Conservation (phyloP, 2,329 filamentous ascomycete species). For the Cladophialophora chaetospira region DNA sequence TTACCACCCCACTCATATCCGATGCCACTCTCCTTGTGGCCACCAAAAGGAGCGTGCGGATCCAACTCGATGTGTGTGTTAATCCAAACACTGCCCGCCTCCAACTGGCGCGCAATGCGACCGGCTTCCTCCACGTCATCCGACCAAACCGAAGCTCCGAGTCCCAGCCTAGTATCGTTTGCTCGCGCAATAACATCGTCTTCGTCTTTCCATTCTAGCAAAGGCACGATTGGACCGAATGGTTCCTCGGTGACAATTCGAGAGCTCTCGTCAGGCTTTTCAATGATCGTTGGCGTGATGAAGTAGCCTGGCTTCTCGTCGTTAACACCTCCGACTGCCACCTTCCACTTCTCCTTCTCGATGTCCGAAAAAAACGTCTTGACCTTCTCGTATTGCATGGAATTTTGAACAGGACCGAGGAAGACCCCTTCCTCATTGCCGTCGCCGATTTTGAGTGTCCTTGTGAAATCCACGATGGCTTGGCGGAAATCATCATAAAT, state of each 20-base stretch:
- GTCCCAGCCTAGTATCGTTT: constrained; percentile 41
- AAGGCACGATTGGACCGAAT: constrained; percentile 63
- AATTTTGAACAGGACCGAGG: constrained; percentile 66
- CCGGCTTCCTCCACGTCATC: constrained; percentile 23
- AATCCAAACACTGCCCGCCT: constrained; percentile 32
- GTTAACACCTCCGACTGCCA: constrained; percentile 52
- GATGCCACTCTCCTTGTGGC: constrained; percentile 36
- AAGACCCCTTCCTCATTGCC: constrained; percentile 47
- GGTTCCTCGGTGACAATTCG: constrained; percentile 61
- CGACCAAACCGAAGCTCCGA: constrained; percentile 28
- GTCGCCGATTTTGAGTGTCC: constrained; percentile 41
- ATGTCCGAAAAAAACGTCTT: constrained; percentile 59
- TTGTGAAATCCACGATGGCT: constrained; percentile 60
- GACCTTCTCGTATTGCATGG: constrained; percentile 64
- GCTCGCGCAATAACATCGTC: constrained; percentile 60
- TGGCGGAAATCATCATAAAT: constrained; percentile 65
- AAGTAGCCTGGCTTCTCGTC: constrained; percentile 52
- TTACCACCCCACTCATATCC: constrained; percentile 35
- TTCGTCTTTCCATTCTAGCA: constrained; percentile 63
- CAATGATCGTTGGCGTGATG: constrained; percentile 60
- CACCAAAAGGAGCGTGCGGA: constrained; percentile 29
- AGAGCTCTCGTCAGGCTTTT: constrained; percentile 58
- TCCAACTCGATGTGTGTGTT: constrained; percentile 23
- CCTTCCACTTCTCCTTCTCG: constrained; percentile 55
- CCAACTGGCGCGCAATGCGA: constrained; percentile 21